Evolutionary conservation across 1,284 basidiomycete species (phyloP).

Genomic region (Puccinia hordei): DNA sequence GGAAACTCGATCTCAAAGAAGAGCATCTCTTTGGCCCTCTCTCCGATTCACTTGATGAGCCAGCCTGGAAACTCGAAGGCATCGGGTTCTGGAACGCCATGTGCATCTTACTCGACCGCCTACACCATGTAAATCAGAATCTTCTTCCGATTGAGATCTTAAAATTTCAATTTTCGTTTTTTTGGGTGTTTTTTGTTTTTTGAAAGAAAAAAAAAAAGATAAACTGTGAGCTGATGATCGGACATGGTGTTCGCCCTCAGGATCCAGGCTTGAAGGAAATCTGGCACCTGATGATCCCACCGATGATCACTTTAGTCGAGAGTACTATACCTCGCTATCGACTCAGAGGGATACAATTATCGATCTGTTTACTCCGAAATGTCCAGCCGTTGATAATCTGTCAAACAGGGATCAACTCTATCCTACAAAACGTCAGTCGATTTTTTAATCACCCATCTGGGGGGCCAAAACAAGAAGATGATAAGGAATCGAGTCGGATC

Average conservation of each 20-base stretch:
- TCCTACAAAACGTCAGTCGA: conserved; percentile 30
- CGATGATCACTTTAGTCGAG: conserved; percentile 37
- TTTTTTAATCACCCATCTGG: background rate
- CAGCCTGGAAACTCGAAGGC: conserved; percentile 18
- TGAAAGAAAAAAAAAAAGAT: too few species aligned
- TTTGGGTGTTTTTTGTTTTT: too few species aligned
- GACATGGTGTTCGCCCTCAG: background rate
- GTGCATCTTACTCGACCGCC: background rate
- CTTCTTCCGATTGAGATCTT: too few species aligned
- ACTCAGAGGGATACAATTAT: conserved; percentile 31
- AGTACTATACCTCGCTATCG: conserved; percentile 11
- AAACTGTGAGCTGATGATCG: background rate
- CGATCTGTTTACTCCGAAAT: conserved; percentile 16
- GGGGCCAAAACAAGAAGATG: background rate
- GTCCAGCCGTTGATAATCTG: conserved; percentile 13
- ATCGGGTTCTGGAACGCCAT: conserved; percentile 34
- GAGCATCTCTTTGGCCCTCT: conserved; percentile 47
- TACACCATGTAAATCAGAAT: conserved; percentile 10
- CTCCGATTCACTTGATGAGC: conserved; percentile 15
- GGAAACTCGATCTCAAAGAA: conserved; percentile 53
- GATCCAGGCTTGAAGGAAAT: conserved; percentile 28
- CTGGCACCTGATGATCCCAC: conserved; percentile 37
- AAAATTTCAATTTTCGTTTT: too few species aligned
- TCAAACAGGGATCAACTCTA: conserved; percentile 39
- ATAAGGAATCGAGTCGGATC: too few species aligned